Percentiles rank a stretch among this genome's conserved stretches.
Conservation (phyloP, 164 flowering plant genomes). For the Tinospora cordifolia region DNA sequence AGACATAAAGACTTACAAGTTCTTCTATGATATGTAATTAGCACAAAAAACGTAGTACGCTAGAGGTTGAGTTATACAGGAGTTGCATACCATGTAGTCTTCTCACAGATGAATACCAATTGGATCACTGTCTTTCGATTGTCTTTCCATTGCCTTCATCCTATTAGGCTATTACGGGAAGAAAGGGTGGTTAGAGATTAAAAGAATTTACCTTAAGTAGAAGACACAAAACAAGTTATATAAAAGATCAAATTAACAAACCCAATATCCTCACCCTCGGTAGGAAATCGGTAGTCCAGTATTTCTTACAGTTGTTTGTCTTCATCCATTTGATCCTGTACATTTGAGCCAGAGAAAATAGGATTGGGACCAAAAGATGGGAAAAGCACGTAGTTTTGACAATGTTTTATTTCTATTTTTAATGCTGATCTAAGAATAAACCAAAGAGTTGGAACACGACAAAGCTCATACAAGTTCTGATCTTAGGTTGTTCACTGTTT, state of each 20-base stretch:
- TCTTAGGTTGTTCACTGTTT: slow-evolving; percentile 46
- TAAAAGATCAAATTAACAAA: slow-evolving; percentile 18
- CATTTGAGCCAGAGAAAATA: slow-evolving; percentile 5
- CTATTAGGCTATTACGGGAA: slow-evolving; percentile 31
- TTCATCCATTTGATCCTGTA: slow-evolving; percentile 70
- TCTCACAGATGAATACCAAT: too few species aligned
- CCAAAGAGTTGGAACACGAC: slow-evolving; percentile 5
- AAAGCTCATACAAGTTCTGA: slow-evolving; percentile 65
- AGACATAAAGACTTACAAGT: slow-evolving; percentile 39
- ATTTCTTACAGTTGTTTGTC: slow-evolving; percentile 57
- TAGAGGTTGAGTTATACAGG: too few species aligned
- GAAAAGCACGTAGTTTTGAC: background rate
- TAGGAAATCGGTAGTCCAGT: slow-evolving; percentile 58
- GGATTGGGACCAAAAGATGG: background rate
- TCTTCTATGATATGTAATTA: slow-evolving; percentile 39
- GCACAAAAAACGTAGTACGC: too few species aligned
- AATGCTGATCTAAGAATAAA: background rate
- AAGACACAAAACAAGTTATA: slow-evolving; percentile 2
- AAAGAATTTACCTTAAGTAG: background rate
- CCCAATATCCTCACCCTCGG: slow-evolving; percentile 65
- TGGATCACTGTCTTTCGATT: too few species aligned
- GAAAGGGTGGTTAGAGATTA: background rate
- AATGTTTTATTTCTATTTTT: background rate
- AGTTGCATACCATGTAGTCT: too few species aligned
- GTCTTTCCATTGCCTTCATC: slow-evolving; percentile 57